phyloP scores from a whole-genome alignment of 2,329 filamentous ascomycete genomes.

The Colletotrichum limetticola region DNA sequence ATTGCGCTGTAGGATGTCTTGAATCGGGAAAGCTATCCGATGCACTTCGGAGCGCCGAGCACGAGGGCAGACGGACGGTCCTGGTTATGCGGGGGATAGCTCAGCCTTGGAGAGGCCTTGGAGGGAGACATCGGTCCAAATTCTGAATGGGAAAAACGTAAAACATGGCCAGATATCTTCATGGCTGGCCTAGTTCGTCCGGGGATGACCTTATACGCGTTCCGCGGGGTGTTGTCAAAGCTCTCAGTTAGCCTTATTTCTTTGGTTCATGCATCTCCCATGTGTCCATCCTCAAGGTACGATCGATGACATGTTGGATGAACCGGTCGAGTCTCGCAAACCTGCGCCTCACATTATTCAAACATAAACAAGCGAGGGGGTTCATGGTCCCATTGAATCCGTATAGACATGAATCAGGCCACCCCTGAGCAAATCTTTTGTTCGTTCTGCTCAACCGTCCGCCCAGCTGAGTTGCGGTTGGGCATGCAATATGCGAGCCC shows the following conservation, averaged over 20 bases:
- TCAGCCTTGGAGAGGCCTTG: constrained; percentile 15
- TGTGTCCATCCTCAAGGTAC: background rate
- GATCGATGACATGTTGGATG: background rate
- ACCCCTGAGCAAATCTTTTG: constrained; percentile 8
- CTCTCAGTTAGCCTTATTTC: background rate
- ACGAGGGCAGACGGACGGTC: background rate
- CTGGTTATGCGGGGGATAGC: constrained; percentile 2
- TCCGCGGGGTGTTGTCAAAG: background rate
- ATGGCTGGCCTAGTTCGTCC: background rate
- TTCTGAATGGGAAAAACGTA: background rate
- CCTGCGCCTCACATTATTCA: background rate
- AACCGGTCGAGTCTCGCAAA: background rate
- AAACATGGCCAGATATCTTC: background rate
- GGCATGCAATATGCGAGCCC: background rate
- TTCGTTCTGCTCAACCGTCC: background rate
- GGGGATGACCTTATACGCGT: background rate
- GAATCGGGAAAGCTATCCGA: constrained; percentile 14
- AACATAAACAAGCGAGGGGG: background rate
- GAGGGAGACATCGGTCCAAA: background rate
- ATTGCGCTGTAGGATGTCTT: constrained; percentile 3
- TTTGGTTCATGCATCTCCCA: background rate
- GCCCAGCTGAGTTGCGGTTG: background rate
- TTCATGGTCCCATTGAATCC: background rate
- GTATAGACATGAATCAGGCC: constrained; percentile 1
- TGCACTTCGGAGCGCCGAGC: constrained; percentile 11